These are phyloP conservation scores for Phlyctochytrium bullatum DNA, from an alignment of 192 early-diverging fungal genomes.

Conservation along the genomic window DNA sequence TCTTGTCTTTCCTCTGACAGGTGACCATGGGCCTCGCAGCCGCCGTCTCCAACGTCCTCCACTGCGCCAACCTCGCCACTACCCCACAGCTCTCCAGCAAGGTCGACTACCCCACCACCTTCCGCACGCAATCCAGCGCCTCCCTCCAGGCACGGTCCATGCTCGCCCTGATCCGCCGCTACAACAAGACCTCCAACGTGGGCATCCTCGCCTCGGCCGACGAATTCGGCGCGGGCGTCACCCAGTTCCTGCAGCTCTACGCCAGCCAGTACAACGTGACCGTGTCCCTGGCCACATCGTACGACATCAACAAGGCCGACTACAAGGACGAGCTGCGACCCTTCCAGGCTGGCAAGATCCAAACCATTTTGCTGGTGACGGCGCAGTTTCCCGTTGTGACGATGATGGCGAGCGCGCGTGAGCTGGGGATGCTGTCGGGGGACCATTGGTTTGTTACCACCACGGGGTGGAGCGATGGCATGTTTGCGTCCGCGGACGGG, in stretches of 20 bases:
- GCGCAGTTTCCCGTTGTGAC: not conserved
- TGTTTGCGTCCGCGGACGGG: not conserved
- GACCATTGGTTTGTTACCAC: not conserved
- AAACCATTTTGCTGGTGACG: not conserved
- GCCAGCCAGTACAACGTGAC: not conserved
- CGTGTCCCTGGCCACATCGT: not conserved
- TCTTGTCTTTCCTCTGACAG: too few relatives aligned
- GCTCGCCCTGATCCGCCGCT: not conserved
- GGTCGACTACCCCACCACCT: constrained; percentile 9
- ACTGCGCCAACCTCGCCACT: not conserved
- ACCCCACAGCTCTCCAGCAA: not conserved
- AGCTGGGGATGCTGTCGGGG: not conserved
- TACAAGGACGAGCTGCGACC: not conserved
- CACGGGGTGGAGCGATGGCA: not conserved
- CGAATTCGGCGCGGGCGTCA: constrained; percentile 2
- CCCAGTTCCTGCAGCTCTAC: not conserved
- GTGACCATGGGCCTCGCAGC: too few relatives aligned
- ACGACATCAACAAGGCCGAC: not conserved
- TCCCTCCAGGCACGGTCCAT: not conserved
- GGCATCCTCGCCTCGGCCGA: not conserved
- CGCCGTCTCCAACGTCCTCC: not conserved
- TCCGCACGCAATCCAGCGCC: not conserved
- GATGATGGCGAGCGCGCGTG: not conserved
- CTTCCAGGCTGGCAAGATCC: not conserved
- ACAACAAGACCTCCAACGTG: not conserved